Percentiles rank a stretch among this genome's conserved stretches.
Conservation (phyloP, 192 early-diverging fungal species). For the Coemansia sp. region DNA sequence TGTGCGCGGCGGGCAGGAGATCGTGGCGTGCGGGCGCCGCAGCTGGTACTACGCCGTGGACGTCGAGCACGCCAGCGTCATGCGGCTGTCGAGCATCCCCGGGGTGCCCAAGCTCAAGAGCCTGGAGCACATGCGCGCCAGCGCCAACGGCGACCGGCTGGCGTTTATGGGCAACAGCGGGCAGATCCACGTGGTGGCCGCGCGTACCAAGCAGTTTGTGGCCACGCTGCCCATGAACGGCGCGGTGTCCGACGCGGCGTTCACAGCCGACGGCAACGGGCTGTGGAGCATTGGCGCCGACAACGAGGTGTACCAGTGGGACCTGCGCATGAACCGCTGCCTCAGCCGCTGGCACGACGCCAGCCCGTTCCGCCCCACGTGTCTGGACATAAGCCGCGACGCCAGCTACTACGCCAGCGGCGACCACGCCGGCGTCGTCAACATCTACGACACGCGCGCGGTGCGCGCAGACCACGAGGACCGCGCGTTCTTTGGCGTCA, state of each 20-base stretch:
- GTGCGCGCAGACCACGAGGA: conserved; percentile 6
- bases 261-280: conserved; percentile 73
- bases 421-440: conserved; percentile 81
- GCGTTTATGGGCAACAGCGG: conserved; percentile 79
- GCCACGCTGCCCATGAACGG: conserved; percentile 88
- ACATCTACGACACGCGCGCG: conserved; percentile 67
- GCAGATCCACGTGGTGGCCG: conserved; percentile 73
- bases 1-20: conserved; percentile 65
- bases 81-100: conserved; percentile 75
- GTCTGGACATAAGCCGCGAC: conserved; percentile 68
- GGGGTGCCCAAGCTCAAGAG: conserved; percentile 66
- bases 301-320: conserved; percentile 88
- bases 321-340: conserved; percentile 68
- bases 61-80: conserved; percentile 69
- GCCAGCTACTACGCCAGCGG: conserved; percentile 79
- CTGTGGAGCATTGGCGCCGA: conserved; percentile 76
- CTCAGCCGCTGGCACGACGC: conserved; percentile 78
- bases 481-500: conserved; percentile 47
- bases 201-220: conserved; percentile 82
- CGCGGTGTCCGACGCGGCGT: conserved; percentile 64
- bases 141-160: conserved; percentile 68
- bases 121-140: conserved; percentile 66
- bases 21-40: conserved; percentile 75
- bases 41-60: conserved; percentile 81
- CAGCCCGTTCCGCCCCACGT: conserved; percentile 71